A percentile compares a stretch with the other conserved stretches of the same genome.
Evolutionary conservation across 495 filamentous ascomycete genomes (phyloP).

Genomic region (Polyplosphaeria fusca): DNA sequence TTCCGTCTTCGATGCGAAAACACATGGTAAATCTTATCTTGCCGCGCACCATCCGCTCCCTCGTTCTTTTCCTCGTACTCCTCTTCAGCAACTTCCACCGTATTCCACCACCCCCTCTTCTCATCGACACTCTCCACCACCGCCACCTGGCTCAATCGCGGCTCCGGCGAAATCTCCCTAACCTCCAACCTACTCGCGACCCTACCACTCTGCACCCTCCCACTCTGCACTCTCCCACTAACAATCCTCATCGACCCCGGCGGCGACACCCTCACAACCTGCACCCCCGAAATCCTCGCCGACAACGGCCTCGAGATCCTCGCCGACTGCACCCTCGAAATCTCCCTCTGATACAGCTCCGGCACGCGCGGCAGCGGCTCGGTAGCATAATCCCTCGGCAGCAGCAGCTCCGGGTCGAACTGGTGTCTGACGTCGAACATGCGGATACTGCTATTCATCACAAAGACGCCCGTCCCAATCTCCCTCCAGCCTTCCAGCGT

Average conservation of each 20-base stretch:
- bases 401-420: constrained; percentile 12
- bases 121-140: neutral
- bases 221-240: too few species aligned
- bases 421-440: constrained; percentile 12
- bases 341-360: too few species aligned
- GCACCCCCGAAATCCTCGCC: too few species aligned
- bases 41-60: neutral
- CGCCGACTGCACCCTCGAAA: too few species aligned
- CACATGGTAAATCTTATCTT: constrained; percentile 27
- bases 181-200: too few species aligned
- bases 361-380: too few species aligned
- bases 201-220: too few species aligned
- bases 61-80: neutral
- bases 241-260: too few species aligned
- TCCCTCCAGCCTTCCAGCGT: constrained; percentile 23
- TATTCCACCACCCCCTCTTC: neutral
- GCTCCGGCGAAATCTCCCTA: neutral
- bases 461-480: constrained; percentile 16
- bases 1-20: constrained; percentile 41
- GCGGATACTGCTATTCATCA: constrained; percentile 13
- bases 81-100: neutral
- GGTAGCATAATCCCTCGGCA: too few species aligned
- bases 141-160: neutral
- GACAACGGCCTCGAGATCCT: too few species aligned
- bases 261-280: too few species aligned